Base-by-base conservation (phyloP, 2,329 filamentous ascomycete species). In the Colletotrichum plurivorum region DNA sequence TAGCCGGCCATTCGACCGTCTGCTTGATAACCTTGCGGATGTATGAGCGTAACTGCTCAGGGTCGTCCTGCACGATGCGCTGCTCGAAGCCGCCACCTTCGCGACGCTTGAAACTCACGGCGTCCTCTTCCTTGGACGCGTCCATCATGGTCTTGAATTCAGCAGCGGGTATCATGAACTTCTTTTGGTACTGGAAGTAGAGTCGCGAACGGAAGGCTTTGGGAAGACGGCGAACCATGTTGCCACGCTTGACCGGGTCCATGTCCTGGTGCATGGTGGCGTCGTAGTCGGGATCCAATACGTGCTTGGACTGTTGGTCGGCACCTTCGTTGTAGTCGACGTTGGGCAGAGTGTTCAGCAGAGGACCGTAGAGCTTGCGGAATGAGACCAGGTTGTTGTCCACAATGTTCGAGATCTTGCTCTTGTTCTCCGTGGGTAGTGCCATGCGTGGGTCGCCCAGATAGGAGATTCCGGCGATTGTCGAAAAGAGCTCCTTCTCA, bases 401-500 rank as follows among this genome's bases (percentile, higher is more conserved):
- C 36, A 99, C 96, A 74, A 99, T 99, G 79, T 98, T 98, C 75
- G 89, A 87, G 20, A 99, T 94, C 81, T 99, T 99, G 76, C 90
- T 90, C 39, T 94, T 94, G 77, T 98, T 94, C 79, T 99, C 96
- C 1, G 94, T 94, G 2, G 93, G 92, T 49, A 98, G 87, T 2
- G 90, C 85, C 96, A 99, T 99, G 72, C 96, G 93, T n/a, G 95
- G 94, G 77, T 99, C 96, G 41, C 96, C 96, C 73, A 97, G 89
- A 79, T 99, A 99, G 76, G 93, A 97, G 73, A 99, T 92, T 22
- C 93, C 92, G 0, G 96, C 93, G 70, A 99, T 98, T 20, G 94
- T 96, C 73, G 89, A 92, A 81, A 98, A 99, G 1, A 99, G 85
- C 73, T 98, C 87, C 69, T 90, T 89, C 77, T 99, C 96, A 27